Evolutionary conservation across 805 yeast genomes (phyloP).

Genomic region (Pichia membranifaciens): DNA sequence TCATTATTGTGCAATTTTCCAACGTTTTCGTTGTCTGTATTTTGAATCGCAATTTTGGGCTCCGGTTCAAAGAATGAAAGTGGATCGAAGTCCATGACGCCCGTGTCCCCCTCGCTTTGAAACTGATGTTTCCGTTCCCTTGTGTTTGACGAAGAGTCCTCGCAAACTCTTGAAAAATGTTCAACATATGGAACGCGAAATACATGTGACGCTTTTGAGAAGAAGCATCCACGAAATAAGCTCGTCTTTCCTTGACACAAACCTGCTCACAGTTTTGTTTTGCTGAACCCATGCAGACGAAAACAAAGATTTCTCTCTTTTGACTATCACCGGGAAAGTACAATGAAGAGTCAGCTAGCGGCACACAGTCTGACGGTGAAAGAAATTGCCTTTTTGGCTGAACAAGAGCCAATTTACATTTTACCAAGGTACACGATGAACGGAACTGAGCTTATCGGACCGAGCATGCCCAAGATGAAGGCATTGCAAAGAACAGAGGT

Average conservation of each 20-base stretch:
- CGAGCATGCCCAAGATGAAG: constrained; percentile 49
- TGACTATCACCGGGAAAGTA: too few species aligned
- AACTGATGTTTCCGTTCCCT: too few species aligned
- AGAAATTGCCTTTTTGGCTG: constrained; percentile 81
- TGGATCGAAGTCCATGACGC: constrained; percentile 10
- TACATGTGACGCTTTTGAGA: too few species aligned
- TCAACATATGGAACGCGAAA: too few species aligned
- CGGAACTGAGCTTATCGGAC: constrained; percentile 58
- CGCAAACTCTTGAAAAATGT: too few species aligned
- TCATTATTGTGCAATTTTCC: neutral
- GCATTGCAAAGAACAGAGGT: constrained; percentile 66
- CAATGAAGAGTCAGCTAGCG: constrained; percentile 25
- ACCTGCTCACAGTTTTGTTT: too few species aligned
- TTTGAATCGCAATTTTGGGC: neutral
- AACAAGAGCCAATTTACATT: constrained; percentile 65
- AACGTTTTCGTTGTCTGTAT: neutral
- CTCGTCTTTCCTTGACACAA: too few species aligned
- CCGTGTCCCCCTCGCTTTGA: neutral
- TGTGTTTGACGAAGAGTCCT: too few species aligned
- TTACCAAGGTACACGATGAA: constrained; percentile 75
- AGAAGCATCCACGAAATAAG: too few species aligned
- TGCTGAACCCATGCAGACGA: too few species aligned
- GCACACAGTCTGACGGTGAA: constrained; percentile 60
- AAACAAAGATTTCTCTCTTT: too few species aligned
- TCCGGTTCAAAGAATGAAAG: constrained; percentile 10